These are phyloP conservation scores for Cryptococcus sp. DNA, from an alignment of 1,284 basidiomycete genomes.

Conservation along the genomic window DNA sequence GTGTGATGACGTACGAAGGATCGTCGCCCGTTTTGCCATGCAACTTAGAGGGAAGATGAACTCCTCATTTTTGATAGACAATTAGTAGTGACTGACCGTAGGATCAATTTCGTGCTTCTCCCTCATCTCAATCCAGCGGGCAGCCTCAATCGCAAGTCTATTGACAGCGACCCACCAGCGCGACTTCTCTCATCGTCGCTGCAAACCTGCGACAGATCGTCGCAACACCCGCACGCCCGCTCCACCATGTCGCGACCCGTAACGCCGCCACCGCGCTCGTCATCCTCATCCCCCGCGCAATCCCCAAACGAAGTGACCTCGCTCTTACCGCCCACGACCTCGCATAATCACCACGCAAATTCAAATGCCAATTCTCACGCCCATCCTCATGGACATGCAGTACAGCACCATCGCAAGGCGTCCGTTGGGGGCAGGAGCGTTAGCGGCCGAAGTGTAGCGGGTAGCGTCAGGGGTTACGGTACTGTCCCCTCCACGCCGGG, in stretches of 20 bases:
- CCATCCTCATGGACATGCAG: slow-evolving; percentile 12
- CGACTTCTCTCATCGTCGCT: too few relatives aligned
- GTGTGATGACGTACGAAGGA: too few relatives aligned
- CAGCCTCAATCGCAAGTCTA: too few relatives aligned
- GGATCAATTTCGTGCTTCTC: too few relatives aligned
- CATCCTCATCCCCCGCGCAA: slow-evolving; percentile 18
- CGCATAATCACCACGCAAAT: background rate
- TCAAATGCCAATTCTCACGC: background rate
- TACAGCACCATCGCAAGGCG: slow-evolving; percentile 27
- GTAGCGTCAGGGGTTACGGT: slow-evolving; percentile 35
- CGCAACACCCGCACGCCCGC: too few relatives aligned
- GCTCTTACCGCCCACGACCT: slow-evolving; percentile 29
- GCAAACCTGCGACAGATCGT: too few relatives aligned
- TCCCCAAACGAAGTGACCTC: slow-evolving; percentile 31
- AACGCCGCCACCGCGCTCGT: slow-evolving; percentile 9
- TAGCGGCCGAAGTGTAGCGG: slow-evolving; percentile 29
- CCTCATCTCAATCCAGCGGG: too few relatives aligned
- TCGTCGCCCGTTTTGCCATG: too few relatives aligned
- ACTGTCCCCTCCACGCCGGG: slow-evolving; percentile 25
- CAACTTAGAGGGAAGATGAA: too few relatives aligned
- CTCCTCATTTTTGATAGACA: too few relatives aligned
- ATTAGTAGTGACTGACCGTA: too few relatives aligned
- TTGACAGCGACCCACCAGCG: too few relatives aligned
- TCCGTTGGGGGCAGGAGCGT: slow-evolving; percentile 30
- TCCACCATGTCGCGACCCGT: slow-evolving; percentile 5